Conservation (phyloP, 108 stramenopile species). For the Bacterosira constricta region DNA sequence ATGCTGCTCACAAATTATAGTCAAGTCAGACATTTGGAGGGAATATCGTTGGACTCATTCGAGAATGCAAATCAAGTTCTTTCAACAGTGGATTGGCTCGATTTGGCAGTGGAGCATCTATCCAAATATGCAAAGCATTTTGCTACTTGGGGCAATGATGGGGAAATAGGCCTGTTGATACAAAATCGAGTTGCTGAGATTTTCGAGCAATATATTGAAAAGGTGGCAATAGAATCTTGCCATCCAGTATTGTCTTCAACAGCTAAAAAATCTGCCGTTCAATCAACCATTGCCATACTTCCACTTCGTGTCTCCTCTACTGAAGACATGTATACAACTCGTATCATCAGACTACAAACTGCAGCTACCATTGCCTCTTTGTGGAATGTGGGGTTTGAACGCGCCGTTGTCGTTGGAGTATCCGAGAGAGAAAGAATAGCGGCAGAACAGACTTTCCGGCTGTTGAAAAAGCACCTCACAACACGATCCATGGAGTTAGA, state of each 20-base stretch:
- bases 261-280: neutral
- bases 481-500: constrained; percentile 15
- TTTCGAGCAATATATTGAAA: constrained; percentile 8
- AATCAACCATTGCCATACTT: constrained; percentile 26
- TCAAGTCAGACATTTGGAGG: neutral
- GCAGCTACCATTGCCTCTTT: constrained; percentile 23
- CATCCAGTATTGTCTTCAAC: no score
- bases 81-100: constrained; percentile 26
- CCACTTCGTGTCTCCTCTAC: constrained; percentile 15
- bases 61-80: neutral
- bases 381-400: constrained; percentile 8
- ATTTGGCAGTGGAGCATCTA: constrained; percentile 18
- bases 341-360: constrained; percentile 6
- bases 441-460: neutral
- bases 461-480: constrained; percentile 9
- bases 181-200: constrained; percentile 14
- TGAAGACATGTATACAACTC: neutral
- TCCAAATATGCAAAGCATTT: constrained; percentile 25
- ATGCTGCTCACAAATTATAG: constrained; percentile 21
- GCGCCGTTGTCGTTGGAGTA: constrained; percentile 19
- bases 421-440: constrained; percentile 15
- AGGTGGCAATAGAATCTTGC: neutral
- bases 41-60: constrained; percentile 3
- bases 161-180: neutral
- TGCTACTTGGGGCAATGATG: neutral